These are phyloP conservation scores for Fusarium odoratissimum DNA, from an alignment of 2,329 filamentous ascomycete species.

Conservation along the genomic window DNA sequence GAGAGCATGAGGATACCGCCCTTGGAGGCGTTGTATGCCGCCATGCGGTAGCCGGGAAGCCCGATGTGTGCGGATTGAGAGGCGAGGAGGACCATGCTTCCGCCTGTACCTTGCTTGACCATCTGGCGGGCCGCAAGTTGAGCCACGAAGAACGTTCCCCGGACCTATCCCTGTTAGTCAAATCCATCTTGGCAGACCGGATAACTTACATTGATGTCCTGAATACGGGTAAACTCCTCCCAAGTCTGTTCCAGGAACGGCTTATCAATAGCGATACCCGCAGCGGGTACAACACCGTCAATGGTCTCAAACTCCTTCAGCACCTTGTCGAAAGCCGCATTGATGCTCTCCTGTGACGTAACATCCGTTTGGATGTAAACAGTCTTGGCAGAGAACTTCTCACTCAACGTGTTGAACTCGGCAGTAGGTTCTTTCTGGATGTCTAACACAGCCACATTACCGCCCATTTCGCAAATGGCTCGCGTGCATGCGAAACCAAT, in stretches of 20 bases:
- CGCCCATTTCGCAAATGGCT: conserved; percentile 55
- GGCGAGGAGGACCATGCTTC: conserved; percentile 52
- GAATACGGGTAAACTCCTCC: conserved; percentile 55
- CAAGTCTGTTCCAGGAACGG: conserved; percentile 58
- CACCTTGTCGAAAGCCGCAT: conserved; percentile 39
- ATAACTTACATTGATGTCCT: conserved; percentile 55
- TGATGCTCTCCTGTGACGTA: conserved; percentile 46
- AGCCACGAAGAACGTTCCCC: conserved; percentile 56
- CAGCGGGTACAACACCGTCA: conserved; percentile 49
- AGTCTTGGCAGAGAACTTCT: conserved; percentile 41
- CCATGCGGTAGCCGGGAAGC: conserved; percentile 43
- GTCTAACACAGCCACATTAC: conserved; percentile 54
- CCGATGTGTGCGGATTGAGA: conserved; percentile 43
- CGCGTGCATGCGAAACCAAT: conserved; percentile 53
- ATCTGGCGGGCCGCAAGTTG: conserved; percentile 55
- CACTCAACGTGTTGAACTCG: conserved; percentile 43
- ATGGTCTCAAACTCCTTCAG: conserved; percentile 44
- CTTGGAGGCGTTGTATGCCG: conserved; percentile 58
- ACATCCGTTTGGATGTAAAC: conserved; percentile 50
- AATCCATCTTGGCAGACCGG: too few relatives aligned
- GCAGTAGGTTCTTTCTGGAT: conserved; percentile 47
- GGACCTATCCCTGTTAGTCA: conserved; percentile 44
- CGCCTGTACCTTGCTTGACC: conserved; percentile 52
- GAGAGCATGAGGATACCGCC: conserved; percentile 55
- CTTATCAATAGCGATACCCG: conserved; percentile 57